Conservation (phyloP, 345 rosid species). For the Eucalyptus victrix region DNA sequence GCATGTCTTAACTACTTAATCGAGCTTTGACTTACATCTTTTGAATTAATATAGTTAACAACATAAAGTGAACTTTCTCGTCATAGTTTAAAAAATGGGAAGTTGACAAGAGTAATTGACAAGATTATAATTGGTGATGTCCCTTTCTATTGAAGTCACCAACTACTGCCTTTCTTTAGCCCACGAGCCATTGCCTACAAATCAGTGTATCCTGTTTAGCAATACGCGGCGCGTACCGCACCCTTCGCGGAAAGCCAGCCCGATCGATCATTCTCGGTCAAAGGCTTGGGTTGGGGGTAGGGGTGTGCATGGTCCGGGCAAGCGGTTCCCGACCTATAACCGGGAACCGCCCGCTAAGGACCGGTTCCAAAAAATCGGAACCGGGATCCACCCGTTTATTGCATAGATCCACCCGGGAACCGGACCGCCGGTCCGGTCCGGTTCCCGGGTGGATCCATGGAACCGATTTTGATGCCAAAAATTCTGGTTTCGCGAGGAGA, state of each 20-base stretch:
- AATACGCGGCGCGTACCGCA: neutral
- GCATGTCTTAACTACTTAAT: neutral
- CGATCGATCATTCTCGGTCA: neutral
- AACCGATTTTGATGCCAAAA: too few species aligned
- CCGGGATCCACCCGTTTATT: too few species aligned
- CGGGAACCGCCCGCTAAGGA: too few species aligned
- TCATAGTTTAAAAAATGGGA: neutral
- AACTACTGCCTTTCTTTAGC: neutral
- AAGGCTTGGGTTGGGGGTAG: neutral
- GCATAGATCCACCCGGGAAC: too few species aligned
- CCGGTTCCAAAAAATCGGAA: too few species aligned
- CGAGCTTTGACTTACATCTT: neutral
- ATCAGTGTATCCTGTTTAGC: neutral
- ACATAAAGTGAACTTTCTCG: neutral
- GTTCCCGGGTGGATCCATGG: too few species aligned
- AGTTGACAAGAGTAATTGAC: neutral
- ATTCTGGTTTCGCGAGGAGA: too few species aligned
- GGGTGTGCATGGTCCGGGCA: too few species aligned
- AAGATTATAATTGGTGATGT: neutral
- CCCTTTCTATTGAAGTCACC: neutral
- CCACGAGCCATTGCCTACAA: constrained; percentile 21
- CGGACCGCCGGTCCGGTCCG: too few species aligned
- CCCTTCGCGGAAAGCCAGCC: neutral
- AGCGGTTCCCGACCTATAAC: too few species aligned
- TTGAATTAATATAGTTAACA: neutral